Base-by-base conservation (phyloP, 75 land plant species). In the Cryptomeria japonica region DNA sequence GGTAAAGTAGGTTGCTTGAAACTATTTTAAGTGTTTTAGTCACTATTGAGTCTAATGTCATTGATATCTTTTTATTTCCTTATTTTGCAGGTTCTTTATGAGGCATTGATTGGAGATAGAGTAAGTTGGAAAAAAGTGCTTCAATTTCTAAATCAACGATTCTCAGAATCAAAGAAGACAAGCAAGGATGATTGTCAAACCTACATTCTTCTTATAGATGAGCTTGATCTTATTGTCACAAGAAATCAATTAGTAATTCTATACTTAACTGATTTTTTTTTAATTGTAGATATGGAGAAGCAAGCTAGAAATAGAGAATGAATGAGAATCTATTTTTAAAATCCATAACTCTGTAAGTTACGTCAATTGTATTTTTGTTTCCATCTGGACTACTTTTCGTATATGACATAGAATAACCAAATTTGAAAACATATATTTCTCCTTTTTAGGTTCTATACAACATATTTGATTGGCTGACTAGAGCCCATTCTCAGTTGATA, bases 391-490 rank as follows among this genome's bases (percentile, higher is more conserved):
- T n/a, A n/a, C n/a, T n/a, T n/a, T n/a, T n/a, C n/a, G n/a, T n/a
- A n/a, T n/a, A n/a, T n/a, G n/a, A n/a, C n/a, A n/a, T n/a, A n/a
- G n/a, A n/a, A n/a, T n/a, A n/a, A n/a, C n/a, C n/a, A n/a, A n/a
- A n/a, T n/a, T n/a, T n/a, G n/a, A n/a, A n/a, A n/a, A n/a, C n/a
- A n/a, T n/a, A n/a, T n/a, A n/a, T n/a, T n/a, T n/a, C n/a, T n/a
- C n/a, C n/a, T n/a, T n/a, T n/a, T n/a, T n/a, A n/a, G n/a, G 97
- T 98, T 39, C 92, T 98, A n/a, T 98, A 97, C 87, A 98, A 98
- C 86, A 92, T 98, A 87, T 95, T 98, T 93, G 99, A 97, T 86
- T 98, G 99, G 99, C 99, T 99, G 13, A 96, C 93, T 44, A 98
- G 93, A 86, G 93, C 96, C 53, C 58, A 94, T 84, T 95, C 99